These are phyloP conservation scores for Sporothrix dimorphospora DNA, from an alignment of 2,329 filamentous ascomycete genomes.

Conservation along the genomic window DNA sequence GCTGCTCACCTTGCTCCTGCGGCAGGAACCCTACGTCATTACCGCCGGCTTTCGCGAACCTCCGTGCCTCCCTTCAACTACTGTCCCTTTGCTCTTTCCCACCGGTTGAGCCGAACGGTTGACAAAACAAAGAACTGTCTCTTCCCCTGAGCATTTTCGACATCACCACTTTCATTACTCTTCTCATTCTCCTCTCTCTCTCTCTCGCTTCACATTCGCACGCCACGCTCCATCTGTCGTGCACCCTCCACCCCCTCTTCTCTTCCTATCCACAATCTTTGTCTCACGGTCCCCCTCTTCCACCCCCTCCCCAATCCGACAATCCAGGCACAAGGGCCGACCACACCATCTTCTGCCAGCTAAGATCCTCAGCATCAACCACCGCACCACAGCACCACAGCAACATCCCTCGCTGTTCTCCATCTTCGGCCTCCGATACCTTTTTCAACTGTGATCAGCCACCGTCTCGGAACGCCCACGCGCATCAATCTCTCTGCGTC, in stretches of 20 bases:
- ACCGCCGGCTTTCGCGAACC: background rate
- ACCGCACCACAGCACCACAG: background rate
- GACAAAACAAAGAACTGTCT: background rate
- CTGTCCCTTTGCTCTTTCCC: slow-evolving; percentile 1
- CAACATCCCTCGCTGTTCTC: background rate
- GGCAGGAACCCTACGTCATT: slow-evolving; percentile 19
- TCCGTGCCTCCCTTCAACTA: slow-evolving; percentile 1
- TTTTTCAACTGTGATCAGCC: slow-evolving; percentile 17
- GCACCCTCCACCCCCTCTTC: background rate
- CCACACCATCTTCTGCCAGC: slow-evolving; percentile 10
- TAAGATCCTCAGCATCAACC: background rate
- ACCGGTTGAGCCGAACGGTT: slow-evolving; percentile 1
- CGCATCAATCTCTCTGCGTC: background rate
- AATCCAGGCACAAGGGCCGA: slow-evolving; percentile 25
- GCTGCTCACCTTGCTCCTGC: background rate
- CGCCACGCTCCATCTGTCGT: background rate
- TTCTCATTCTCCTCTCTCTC: background rate
- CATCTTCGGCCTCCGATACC: background rate
- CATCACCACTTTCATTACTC: background rate
- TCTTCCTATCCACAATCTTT: background rate
- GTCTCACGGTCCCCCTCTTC: slow-evolving; percentile 18
- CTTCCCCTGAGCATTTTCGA: background rate
- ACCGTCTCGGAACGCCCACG: slow-evolving; percentile 17
- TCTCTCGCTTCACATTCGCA: background rate
- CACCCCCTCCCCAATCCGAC: background rate